Base-by-base conservation (phyloP, 2,329 filamentous ascomycete genomes). In the Plenodomus tracheiphilus region DNA sequence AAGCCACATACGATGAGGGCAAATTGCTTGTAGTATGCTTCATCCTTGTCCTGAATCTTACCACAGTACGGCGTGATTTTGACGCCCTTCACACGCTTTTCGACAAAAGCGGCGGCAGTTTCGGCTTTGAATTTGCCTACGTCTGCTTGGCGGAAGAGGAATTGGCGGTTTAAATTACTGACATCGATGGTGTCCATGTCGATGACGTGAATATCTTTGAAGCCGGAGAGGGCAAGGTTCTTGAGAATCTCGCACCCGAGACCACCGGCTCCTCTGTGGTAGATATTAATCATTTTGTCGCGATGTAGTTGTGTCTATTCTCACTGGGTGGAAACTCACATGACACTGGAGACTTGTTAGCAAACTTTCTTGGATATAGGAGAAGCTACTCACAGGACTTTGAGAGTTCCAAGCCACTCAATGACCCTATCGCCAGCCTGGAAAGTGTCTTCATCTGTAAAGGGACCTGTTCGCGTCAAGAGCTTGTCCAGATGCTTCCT, bases 121-220 rank as follows among this genome's bases (percentile, higher is more conserved):
- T 94, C 90, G 41, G 95, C 94, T 75, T 99, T 99, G 61, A 83
- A 89, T 66, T 91, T 93, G 32, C 95, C 94, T 21, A 99, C 93
- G 71, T 99, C 94, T 51, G 85, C 80, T 62, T 92, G 83, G 18
- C 94, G 89, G 75, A 99, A 99, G 50, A 99, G 84, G 68, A 99
- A 99, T 66, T 99, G 94, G 36, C 94, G 88, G 74, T 99, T 99
- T 18, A 99, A 82, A 71, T 99, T 99, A 42, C 92, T 97, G 52
- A 99, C 93, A 69, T 99, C 94, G 72, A 99, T 99, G 1, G 93
- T 99, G 74, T 99, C 90, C 94, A 99, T 99, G 75, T 99, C 94
- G 64, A 99, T 97, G 50, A 99, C 94, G 77, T 99, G 91, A 60
- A 99, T 97, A 66, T 96, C 85, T 73, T 89, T 95, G 78, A 99